These are phyloP conservation scores for Scedosporium minutisporum DNA, from an alignment of 2,329 filamentous ascomycete genomes.

Conservation along the genomic window DNA sequence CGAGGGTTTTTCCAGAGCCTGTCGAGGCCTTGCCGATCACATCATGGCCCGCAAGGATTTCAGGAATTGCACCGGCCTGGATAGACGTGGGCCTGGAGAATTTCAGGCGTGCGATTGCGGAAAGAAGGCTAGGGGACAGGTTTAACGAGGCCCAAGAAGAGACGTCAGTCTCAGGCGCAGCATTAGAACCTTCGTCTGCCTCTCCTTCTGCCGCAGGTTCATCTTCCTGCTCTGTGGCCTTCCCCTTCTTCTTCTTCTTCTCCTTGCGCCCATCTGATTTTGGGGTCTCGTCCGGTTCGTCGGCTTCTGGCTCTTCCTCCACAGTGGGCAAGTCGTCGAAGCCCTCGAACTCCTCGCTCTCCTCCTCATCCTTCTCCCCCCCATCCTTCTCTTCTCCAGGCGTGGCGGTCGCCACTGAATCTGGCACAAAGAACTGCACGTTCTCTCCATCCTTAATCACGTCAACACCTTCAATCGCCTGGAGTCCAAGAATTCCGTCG, in stretches of 20 bases:
- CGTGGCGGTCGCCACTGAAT: slow-evolving; percentile 10
- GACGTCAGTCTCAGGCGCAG: slow-evolving; percentile 55
- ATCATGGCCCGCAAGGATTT: slow-evolving; percentile 74
- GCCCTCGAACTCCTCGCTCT: slow-evolving; percentile 53
- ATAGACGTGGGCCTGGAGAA: slow-evolving; percentile 77
- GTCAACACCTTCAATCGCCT: slow-evolving; percentile 86
- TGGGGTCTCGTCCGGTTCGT: slow-evolving; percentile 19
- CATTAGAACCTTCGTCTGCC: slow-evolving; percentile 23
- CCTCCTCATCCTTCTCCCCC: slow-evolving; percentile 16
- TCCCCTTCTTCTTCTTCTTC: slow-evolving; percentile 23
- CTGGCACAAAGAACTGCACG: slow-evolving; percentile 43
- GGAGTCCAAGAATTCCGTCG: slow-evolving; percentile 86
- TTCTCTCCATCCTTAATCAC: slow-evolving; percentile 58
- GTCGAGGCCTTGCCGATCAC: slow-evolving; percentile 94
- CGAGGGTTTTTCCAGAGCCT: slow-evolving; percentile 91
- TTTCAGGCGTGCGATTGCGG: slow-evolving; percentile 66
- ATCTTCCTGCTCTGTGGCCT: slow-evolving; percentile 16
- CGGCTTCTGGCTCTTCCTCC: slow-evolving; percentile 16
- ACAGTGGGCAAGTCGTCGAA: slow-evolving; percentile 43
- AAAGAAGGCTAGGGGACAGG: slow-evolving; percentile 62
- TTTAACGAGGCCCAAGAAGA: slow-evolving; percentile 69
- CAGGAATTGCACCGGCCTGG: slow-evolving; percentile 69
- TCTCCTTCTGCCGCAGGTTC: slow-evolving; percentile 27
- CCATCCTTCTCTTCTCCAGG: slow-evolving; percentile 10
- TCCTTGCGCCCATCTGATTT: slow-evolving; percentile 17